Evolutionary conservation across 2,329 filamentous ascomycete genomes (phyloP), one percentile per base, ranked within the genome.

Genomic region (Pseudopithomyces maydicus): DNA sequence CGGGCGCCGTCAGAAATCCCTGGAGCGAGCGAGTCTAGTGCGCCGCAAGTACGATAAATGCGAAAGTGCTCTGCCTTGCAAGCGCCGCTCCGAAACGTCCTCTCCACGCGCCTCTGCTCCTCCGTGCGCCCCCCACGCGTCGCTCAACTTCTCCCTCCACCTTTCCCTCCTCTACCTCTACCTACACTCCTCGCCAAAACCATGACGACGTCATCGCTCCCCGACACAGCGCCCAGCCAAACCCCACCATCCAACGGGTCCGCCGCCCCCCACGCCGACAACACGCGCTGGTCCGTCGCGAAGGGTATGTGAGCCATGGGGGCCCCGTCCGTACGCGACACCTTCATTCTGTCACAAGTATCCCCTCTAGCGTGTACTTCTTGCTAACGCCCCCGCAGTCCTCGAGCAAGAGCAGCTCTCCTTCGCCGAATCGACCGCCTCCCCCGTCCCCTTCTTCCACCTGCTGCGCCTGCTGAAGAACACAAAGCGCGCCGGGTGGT

Each of bases 401-500:
- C 81, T 95, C 26, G 81, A 84, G 11, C 84, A 84, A 2, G 83
- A 96, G 45, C 80, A 84, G 1, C 74, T 81, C 26, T 82, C 84
- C 57, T 84, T 82, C n/a, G 69, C 78, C 22, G 82, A 88, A 64
- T 81, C 85, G 54, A 84, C 90, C 7, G 76, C 81, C 57, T 95
- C 92, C 0, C 93, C 94, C 0, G 74, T 98, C 11, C 86, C 92
- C 33, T 98, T 97, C 81, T 96, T 99, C 78, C 95, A 99, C 80
- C 83, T 97, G 58, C 86, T 99, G 61, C 91, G 96, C 77, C 90
- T 91, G 48, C 85, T 99, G 55, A 99, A 99, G 85, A 97, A 93
- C 7, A 97, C 91, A 59, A 96, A 96, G 77, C 90, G 95, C 58
- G 95, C 97, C 78, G 95, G 95, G 63, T 99, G 95, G 95, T 86